Conservation (phyloP, 805 yeast species). For the Candida sphagnicola region DNA sequence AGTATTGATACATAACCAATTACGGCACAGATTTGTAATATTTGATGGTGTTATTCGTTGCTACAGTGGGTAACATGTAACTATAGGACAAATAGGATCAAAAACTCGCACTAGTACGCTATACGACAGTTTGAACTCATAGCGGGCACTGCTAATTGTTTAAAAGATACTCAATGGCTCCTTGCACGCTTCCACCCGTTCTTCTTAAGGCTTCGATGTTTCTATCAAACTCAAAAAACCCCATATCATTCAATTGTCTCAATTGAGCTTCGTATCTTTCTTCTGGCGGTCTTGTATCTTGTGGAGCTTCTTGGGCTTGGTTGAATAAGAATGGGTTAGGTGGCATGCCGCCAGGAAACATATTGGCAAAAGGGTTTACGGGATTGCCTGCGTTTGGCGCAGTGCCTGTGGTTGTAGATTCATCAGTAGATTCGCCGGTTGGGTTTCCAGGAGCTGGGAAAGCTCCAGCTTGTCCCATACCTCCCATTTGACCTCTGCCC, state of each 20-base stretch:
- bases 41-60: too few species aligned
- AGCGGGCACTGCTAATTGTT: conserved; percentile 8
- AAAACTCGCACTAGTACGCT: too few species aligned
- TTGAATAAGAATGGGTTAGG: conserved; percentile 48
- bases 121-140: neutral
- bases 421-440: conserved; percentile 18
- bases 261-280: conserved; percentile 41
- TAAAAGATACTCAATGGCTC: conserved; percentile 85
- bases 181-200: conserved; percentile 96
- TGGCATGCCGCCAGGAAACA: conserved; percentile 33
- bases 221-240: conserved; percentile 86
- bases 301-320: conserved; percentile 22
- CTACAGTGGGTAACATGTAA: too few species aligned
- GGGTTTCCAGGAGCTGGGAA: conserved; percentile 42
- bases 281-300: conserved; percentile 44
- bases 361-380: conserved; percentile 37
- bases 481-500: conserved; percentile 48
- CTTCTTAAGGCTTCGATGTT: conserved; percentile 90
- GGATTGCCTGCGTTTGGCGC: conserved; percentile 13
- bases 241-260: conserved; percentile 46
- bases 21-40: too few species aligned
- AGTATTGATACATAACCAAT: too few species aligned
- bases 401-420: conserved; percentile 10
- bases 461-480: conserved; percentile 15
- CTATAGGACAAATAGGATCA: too few species aligned